These are phyloP conservation scores for Podospora sp. DNA, from an alignment of 495 filamentous ascomycete genomes.

Conservation along the genomic window DNA sequence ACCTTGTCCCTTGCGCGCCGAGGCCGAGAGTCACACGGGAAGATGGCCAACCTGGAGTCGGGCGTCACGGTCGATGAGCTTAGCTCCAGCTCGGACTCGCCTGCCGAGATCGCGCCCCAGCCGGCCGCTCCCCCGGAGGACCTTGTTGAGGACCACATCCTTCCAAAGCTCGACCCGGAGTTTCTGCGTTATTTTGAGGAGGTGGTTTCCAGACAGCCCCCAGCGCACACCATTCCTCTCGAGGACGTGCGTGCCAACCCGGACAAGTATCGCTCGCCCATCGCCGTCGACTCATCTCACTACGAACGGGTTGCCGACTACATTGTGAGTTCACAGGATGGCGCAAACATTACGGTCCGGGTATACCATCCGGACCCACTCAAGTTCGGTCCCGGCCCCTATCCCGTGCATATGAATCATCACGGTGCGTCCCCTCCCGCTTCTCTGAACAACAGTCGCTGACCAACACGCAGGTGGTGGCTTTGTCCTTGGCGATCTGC, in stretches of 20 bases:
- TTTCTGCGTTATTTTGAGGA: constrained; percentile 29
- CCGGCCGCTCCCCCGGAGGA: neutral
- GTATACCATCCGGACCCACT: constrained; percentile 50
- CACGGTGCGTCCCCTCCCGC: constrained; percentile 40
- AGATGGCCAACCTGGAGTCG: constrained; percentile 3
- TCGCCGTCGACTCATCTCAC: constrained; percentile 39
- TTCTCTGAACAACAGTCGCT: constrained; percentile 8
- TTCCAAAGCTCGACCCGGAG: constrained; percentile 30
- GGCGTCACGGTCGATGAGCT: neutral
- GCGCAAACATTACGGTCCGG: constrained; percentile 42
- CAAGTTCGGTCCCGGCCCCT: constrained; percentile 42
- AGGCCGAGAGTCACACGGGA: neutral
- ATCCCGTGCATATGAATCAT: constrained; percentile 52
- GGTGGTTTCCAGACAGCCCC: constrained; percentile 22
- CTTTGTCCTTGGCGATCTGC: constrained; percentile 52
- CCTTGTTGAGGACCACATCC: constrained; percentile 32
- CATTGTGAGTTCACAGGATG: constrained; percentile 44
- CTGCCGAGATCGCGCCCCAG: neutral
- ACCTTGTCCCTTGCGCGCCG: neutral
- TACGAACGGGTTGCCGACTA: constrained; percentile 42
- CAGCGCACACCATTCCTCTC: constrained; percentile 44
- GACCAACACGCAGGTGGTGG: constrained; percentile 33
- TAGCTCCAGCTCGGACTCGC: constrained; percentile 3
- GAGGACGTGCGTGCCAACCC: constrained; percentile 46
- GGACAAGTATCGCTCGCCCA: constrained; percentile 39